phyloP scores from a whole-genome alignment of 1,284 basidiomycete genomes.

The Malassezia sympodialis region DNA sequence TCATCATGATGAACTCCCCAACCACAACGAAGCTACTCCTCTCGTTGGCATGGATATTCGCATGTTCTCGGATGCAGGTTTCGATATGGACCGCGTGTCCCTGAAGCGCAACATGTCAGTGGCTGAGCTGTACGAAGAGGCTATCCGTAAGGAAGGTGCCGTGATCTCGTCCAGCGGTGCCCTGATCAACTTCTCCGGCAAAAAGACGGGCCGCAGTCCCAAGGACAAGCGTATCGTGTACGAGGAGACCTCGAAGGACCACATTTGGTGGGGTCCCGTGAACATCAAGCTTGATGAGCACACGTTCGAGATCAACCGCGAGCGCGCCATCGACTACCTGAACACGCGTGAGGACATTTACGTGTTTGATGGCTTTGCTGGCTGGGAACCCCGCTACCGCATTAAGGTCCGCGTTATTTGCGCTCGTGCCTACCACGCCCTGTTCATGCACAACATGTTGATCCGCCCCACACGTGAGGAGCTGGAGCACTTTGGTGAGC shows the following conservation, averaged over 20 bases:
- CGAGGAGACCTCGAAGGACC: constrained; percentile 91
- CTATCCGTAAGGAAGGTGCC: constrained; percentile 93
- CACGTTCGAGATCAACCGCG: constrained; percentile 99
- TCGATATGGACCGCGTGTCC: constrained; percentile 67
- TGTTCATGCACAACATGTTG: constrained; percentile 93
- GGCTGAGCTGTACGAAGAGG: constrained; percentile 93
- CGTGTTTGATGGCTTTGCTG: constrained; percentile 94
- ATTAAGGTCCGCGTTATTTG: constrained; percentile 99
- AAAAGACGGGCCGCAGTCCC: constrained; percentile 95
- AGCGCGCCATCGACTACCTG: constrained; percentile 97
- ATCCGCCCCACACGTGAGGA: constrained; percentile 94
- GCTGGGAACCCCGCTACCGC: constrained; percentile 97
- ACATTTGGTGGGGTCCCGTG: constrained; percentile 99
- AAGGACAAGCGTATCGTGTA: constrained; percentile 99
- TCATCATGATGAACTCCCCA: constrained; percentile 44
- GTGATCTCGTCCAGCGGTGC: constrained; percentile 92
- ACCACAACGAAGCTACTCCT: constrained; percentile 22
- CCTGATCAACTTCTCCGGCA: constrained; percentile 98
- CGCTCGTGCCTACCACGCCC: constrained; percentile 93
- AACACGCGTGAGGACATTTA: constrained; percentile 96
- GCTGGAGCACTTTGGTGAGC: constrained; percentile 88
- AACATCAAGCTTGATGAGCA: constrained; percentile 98
- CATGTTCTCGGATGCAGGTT: constrained; percentile 97
- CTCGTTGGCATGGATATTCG: constrained; percentile 63
- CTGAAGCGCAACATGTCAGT: constrained; percentile 85